Base-by-base conservation (phyloP, 257 asterid species). In the Capsicum chinense region DNA sequence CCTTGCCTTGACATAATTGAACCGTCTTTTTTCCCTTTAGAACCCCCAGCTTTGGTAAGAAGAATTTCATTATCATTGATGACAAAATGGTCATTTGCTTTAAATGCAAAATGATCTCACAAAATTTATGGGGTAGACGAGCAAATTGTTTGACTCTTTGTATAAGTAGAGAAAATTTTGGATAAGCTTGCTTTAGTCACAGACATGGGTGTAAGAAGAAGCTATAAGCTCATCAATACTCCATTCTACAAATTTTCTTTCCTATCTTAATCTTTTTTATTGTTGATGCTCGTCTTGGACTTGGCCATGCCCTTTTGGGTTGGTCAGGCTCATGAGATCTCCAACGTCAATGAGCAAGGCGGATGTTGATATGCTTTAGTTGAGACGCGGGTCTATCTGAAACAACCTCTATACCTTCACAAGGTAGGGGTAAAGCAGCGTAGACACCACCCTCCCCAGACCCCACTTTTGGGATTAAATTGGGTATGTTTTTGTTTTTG, bases 181-280 rank as follows among this genome's bases (percentile, higher is more conserved):
- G 3, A 74, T 48, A 74, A 48, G 21, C 3, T 3, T 56, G 44
- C 60, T 7, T 74, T 74, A 74, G 80, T 50, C 60, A 68, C 78
- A 74, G 5, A 19, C n/a, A 74, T 50, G 60, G 56, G 80, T 48
- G 44, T 74, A 50, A 48, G 12, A 74, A 50, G 60, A 74, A 74
- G 12, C 80, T 74, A 74, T 74, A 74, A 4, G 60, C 59, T 74
- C 78, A 74, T 74, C 60, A 74, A 74, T 21, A 74, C 44, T 74
- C 78, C 78, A 68, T 68, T 39, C 60, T 50, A 74, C 60, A 74
- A 74, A 50, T 74, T 54, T 74, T 12, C 7, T 19, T 73, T 74
- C 50, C 60, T 7, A 74, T 74, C 80, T 48, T 74, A 74, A 19
- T 17, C 8, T 13, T 68, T 68, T 56, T 68, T 68, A 39, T 39